Conservation (phyloP, 1,284 basidiomycete species). For the Cerioporus squamosus region DNA sequence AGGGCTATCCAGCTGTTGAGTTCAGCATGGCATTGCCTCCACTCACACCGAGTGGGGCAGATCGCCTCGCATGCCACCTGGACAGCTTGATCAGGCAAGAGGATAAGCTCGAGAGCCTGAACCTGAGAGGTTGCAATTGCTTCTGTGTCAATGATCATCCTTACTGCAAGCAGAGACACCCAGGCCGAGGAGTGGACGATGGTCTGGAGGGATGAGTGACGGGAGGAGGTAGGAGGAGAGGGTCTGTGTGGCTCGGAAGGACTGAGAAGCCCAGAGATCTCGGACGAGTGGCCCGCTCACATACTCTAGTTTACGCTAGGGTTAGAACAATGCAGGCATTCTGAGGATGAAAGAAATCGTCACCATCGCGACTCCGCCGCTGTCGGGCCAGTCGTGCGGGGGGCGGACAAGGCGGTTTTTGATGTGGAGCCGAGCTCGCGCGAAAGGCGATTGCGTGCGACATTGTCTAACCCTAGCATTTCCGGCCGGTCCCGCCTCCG, state of each 20-base stretch:
- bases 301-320: constrained; percentile 5
- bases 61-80: constrained; percentile 22
- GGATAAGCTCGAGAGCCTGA: not conserved
- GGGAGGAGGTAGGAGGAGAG: not conserved
- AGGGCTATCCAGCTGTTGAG: constrained; percentile 27
- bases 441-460: not conserved
- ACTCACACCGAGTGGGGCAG: constrained; percentile 21
- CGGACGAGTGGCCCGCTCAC: not conserved
- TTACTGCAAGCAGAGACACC: not conserved
- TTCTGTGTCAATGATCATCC: too few relatives aligned
- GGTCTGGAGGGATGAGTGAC: not conserved
- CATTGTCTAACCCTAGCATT: constrained; percentile 1
- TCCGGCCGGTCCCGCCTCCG: too few relatives aligned
- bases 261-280: not conserved
- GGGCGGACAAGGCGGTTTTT: not conserved
- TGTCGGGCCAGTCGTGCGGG: too few relatives aligned
- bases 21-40: constrained; percentile 19
- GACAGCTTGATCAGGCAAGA: constrained; percentile 11
- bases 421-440: not conserved
- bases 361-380: not conserved
- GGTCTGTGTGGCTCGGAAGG: too few relatives aligned
- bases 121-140: too few relatives aligned
- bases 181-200: not conserved
- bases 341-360: not conserved
- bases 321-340: constrained; percentile 3